Evolutionary conservation across 495 filamentous ascomycete genomes (phyloP), one percentile per base, ranked within the genome.

Genomic region (Jackrogersella multiformis): DNA sequence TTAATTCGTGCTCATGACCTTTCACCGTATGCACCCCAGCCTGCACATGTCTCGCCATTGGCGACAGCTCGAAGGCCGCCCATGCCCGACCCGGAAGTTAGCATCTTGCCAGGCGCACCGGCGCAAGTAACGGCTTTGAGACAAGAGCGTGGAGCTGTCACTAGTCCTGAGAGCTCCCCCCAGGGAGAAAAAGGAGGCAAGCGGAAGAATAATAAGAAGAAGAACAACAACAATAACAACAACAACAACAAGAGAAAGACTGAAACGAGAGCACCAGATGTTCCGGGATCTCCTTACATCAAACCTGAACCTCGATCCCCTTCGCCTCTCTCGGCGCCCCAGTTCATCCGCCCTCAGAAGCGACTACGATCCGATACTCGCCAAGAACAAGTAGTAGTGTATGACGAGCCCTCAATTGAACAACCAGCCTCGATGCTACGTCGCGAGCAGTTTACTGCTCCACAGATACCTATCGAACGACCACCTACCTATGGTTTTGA

Each of bases 271-370:
- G 74, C 66, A 68, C 74, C 65, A 64, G 82, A 77, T 58, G 56
- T 64, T 12, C 73, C 74, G 4, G 77, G 69, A 10, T 83, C 81
- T 23, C 83, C 90, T 6, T 86, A 86, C 70, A 93, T 97, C 72
- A 97, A 97, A 72, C 85, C 90, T 63, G 94, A 97, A 74, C 93
- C 93, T 6, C 82, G 89, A 10, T 97, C 93, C 1, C 92, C 92
- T 2, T 92, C 92, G 16, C 91, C 90, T 12, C 81, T 92, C 49
- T 78, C 82, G 44, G 84, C 85, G 56, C 80, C 81, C 30, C 81
- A 78, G 30, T 81, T 80, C 51, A 72, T 79, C 38, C 78, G 82
- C 35, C 83, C 84, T 5, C 72, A 74, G 44, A 86, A 85, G 64
- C 79, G 84, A 41, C 78, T 85, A 44, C 82, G 83, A 62, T 83